Evolutionary conservation across 306 rosid species (phyloP).

Genomic region (Vigna radiata): DNA sequence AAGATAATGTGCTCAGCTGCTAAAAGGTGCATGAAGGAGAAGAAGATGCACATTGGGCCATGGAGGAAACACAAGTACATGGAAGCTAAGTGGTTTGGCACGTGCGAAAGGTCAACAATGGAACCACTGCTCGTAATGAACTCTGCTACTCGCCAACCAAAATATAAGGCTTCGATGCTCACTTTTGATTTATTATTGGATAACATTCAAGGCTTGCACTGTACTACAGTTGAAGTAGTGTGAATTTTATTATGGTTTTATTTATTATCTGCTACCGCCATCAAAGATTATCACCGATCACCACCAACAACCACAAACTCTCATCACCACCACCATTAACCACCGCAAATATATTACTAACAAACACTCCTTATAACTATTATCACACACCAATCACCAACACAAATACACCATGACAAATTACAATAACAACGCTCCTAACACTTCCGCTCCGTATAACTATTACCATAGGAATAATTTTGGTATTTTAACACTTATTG

Average conservation of each 20-base stretch:
- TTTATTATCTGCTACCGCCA: background rate
- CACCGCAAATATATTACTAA: no score
- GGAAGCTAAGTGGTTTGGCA: slow-evolving; percentile 87
- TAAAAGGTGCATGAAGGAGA: slow-evolving; percentile 86
- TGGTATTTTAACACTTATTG: no score
- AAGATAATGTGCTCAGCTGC: slow-evolving; percentile 81
- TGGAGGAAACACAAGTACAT: slow-evolving; percentile 90
- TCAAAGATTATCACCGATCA: no score
- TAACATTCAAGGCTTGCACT: slow-evolving; percentile 46
- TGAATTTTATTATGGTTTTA: slow-evolving; percentile 37
- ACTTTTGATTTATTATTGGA: slow-evolving; percentile 71
- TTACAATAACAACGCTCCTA: no score
- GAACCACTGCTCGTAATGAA: slow-evolving; percentile 44
- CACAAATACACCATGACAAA: no score
- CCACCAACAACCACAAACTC: no score
- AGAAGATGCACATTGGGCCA: slow-evolving; percentile 84
- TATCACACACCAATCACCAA: no score
- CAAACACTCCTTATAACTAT: no score
- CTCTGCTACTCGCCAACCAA: slow-evolving; percentile 42
- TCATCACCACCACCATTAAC: no score
- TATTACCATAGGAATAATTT: no score
- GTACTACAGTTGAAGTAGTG: slow-evolving; percentile 59
- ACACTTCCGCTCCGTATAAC: no score
- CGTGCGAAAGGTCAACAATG: slow-evolving; percentile 50
- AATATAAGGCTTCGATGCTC: slow-evolving; percentile 74